These are phyloP conservation scores for Solanum medicagineum DNA, from an alignment of 257 asterid species.

Conservation along the genomic window DNA sequence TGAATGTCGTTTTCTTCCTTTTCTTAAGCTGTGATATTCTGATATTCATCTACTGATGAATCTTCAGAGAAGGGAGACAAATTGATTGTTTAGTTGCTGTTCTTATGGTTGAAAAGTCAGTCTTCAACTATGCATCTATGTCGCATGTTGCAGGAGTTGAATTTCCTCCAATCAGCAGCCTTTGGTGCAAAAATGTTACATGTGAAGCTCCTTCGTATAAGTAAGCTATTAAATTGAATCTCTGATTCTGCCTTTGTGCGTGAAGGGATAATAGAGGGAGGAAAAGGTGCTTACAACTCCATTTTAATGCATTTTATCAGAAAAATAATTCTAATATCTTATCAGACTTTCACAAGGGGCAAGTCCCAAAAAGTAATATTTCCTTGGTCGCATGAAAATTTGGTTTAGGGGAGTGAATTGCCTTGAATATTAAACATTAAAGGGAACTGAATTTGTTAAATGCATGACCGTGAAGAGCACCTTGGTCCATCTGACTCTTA, in stretches of 20 bases:
- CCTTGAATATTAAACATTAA: background rate
- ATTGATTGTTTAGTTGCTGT: constrained; percentile 1
- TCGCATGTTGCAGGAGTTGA: constrained; percentile 78
- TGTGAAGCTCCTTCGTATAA: constrained; percentile 54
- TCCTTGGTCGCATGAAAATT: background rate
- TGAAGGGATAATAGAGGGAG: constrained; percentile 13
- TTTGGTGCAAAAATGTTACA: constrained; percentile 49
- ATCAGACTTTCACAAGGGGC: background rate
- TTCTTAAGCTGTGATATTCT: background rate
- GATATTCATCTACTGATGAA: background rate
- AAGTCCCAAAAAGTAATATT: background rate
- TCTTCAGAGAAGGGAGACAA: background rate
- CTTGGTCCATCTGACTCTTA: background rate
- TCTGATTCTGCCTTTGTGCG: constrained; percentile 24
- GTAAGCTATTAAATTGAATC: constrained; percentile 69
- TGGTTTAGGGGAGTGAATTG: background rate
- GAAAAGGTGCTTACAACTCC: background rate
- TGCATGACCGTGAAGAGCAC: background rate
- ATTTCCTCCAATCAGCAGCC: constrained; percentile 43
- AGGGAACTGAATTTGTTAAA: background rate
- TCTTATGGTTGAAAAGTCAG: constrained; percentile 24
- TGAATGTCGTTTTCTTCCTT: background rate
- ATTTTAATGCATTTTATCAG: background rate
- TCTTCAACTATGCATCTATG: constrained; percentile 57
- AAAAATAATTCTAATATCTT: background rate